Evolutionary conservation across 1,139 yeast species (phyloP), one percentile per base, ranked within the genome.

Genomic region (Yamadazyma kanchanaburiensis): DNA sequence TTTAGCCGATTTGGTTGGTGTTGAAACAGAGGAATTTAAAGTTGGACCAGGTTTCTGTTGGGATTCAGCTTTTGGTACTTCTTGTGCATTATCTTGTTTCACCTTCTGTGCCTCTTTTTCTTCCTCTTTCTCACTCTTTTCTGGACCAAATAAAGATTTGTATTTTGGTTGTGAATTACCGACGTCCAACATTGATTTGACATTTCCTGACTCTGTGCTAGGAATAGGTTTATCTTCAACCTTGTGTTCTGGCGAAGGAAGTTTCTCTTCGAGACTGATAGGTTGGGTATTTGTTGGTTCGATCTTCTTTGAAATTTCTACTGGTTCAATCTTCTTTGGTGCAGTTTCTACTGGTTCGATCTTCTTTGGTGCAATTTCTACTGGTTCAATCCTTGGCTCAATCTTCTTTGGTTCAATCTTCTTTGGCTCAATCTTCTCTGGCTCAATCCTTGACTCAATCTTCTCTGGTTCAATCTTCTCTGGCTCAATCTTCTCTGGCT

Each of bases 101-200:
- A n/a, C n/a, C n/a, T n/a, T n/a, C n/a, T n/a, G n/a, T n/a, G n/a
- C n/a, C n/a, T n/a, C n/a, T n/a, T n/a, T n/a, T n/a, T n/a, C n/a
- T n/a, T n/a, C n/a, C n/a, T n/a, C n/a, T n/a, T n/a, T n/a, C n/a
- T n/a, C n/a, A n/a, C n/a, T n/a, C n/a, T n/a, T n/a, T n/a, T n/a
- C n/a, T n/a, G n/a, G n/a, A n/a, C 37, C 39, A 27, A 39, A 31
- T 41, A 34, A 34, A 3, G 39, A 37, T 21, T 29, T 34, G 5
- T 33, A 32, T 26, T 31, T 29, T 6, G 42, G 35, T 14, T 11
- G 32, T n/a, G n/a, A n/a, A 6, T 24, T 37, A 5, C 24, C 41
- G 5, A 46, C 45, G 30, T 46, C 51, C 28, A 48, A 42, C 50
- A 48, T 45, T 2, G 51, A 41, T 21, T 37, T 38, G n/a, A n/a